These are phyloP conservation scores for Pichia rugopelliculosa DNA, from an alignment of 805 yeast species.

Conservation along the genomic window DNA sequence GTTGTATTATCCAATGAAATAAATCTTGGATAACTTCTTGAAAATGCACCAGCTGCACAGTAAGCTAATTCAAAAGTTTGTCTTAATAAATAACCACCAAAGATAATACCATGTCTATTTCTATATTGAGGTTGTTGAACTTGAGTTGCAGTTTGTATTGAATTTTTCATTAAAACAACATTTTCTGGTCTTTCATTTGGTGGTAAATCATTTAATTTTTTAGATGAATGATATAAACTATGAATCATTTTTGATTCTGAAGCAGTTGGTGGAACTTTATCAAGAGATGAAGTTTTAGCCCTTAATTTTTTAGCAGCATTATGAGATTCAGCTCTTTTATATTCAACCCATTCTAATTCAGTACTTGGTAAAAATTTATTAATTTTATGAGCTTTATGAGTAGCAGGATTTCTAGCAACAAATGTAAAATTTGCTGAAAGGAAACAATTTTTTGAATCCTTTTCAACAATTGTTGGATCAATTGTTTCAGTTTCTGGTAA, in stretches of 20 bases:
- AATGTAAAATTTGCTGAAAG: constrained; percentile 89
- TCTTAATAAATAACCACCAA: constrained; percentile 90
- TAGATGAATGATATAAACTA: constrained; percentile 58
- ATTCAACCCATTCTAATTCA: constrained; percentile 74
- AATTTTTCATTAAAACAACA: constrained; percentile 61
- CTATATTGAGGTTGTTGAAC: constrained; percentile 97
- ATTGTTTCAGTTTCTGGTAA: constrained; percentile 36
- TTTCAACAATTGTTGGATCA: constrained; percentile 50
- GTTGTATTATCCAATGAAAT: constrained; percentile 86
- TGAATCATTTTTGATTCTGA: constrained; percentile 72
- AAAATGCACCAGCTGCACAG: constrained; percentile 84
- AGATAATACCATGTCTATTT: constrained; percentile 90
- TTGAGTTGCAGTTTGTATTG: constrained; percentile 64
- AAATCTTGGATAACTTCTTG: constrained; percentile 80
- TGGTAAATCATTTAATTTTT: constrained; percentile 27
- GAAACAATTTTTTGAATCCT: constrained; percentile 53
- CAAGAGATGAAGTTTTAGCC: constrained; percentile 56
- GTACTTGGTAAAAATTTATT: constrained; percentile 71
- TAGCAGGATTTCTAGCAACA: constrained; percentile 89
- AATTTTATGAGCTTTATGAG: constrained; percentile 84
- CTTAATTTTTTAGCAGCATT: constrained; percentile 78
- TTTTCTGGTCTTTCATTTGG: constrained; percentile 37
- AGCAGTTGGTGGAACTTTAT: constrained; percentile 65
- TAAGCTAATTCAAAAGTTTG: constrained; percentile 92
- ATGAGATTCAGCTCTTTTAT: constrained; percentile 81